These are phyloP conservation scores for Saccharomycopsis vini DNA, from an alignment of 805 yeast species.

Conservation along the genomic window DNA sequence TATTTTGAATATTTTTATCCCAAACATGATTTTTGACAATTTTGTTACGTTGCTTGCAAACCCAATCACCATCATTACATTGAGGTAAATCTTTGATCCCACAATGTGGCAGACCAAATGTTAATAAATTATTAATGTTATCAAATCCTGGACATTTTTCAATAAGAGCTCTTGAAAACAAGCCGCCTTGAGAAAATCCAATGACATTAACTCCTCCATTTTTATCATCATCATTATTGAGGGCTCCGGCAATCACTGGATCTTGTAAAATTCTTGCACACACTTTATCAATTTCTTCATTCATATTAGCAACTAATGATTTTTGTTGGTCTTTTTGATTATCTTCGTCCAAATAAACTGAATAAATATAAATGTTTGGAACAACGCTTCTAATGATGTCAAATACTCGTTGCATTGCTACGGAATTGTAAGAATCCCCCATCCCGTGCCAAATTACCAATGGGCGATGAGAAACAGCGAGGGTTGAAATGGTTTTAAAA, in stretches of 20 bases:
- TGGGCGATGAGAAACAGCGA: too few species aligned
- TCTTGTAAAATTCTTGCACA: constrained; percentile 44
- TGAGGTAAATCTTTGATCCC: constrained; percentile 60
- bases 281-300: constrained; percentile 42
- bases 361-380: constrained; percentile 46
- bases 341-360: constrained; percentile 43
- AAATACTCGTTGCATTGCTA: constrained; percentile 42
- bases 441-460: constrained; percentile 80
- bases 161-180: constrained; percentile 59
- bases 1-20: constrained; percentile 44
- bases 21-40: constrained; percentile 54
- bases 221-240: not conserved
- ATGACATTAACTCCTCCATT: constrained; percentile 58
- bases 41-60: constrained; percentile 69
- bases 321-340: constrained; percentile 43
- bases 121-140: constrained; percentile 43
- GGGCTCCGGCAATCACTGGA: constrained; percentile 30
- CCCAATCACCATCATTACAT: constrained; percentile 72
- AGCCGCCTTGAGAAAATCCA: constrained; percentile 80
- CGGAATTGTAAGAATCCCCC: constrained; percentile 64
- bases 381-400: constrained; percentile 33
- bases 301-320: constrained; percentile 52
- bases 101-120: constrained; percentile 78
- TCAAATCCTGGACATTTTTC: constrained; percentile 45
- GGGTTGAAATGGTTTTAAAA: too few species aligned